These are phyloP conservation scores for Logfia minima DNA, from an alignment of 129 eudicot genomes.

Conservation along the genomic window DNA sequence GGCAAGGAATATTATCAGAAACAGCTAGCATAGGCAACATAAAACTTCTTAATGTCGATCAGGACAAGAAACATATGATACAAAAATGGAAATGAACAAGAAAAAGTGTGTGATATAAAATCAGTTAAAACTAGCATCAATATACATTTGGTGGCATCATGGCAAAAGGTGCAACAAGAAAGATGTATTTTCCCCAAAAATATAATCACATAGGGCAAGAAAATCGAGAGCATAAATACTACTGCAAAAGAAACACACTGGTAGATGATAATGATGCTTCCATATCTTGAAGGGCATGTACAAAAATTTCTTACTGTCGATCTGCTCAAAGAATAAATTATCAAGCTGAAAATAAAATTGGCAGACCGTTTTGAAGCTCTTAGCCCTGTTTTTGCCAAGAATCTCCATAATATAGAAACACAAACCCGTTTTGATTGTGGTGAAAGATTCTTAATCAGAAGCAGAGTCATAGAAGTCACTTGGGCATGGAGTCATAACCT, in stretches of 20 bases:
- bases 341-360: constrained; percentile 22
- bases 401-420: constrained; percentile 36
- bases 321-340: constrained; percentile 43
- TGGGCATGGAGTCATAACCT: constrained; percentile 98
- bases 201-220: constrained; percentile 36
- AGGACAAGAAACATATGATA: not conserved
- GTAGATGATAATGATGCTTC: constrained; percentile 22
- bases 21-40: not conserved
- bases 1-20: not conserved
- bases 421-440: constrained; percentile 29
- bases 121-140: constrained; percentile 39
- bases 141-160: constrained; percentile 44
- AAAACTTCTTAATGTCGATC: not conserved
- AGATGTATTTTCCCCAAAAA: constrained; percentile 31
- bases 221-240: constrained; percentile 39
- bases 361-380: constrained; percentile 34
- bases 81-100: not conserved
- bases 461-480: constrained; percentile 93
- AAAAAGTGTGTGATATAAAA: constrained; percentile 1
- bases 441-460: constrained; percentile 52
- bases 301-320: constrained; percentile 18
- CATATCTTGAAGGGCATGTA: constrained; percentile 24
- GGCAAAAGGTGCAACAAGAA: constrained; percentile 25
- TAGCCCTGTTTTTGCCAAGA: constrained; percentile 26
- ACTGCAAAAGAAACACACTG: constrained; percentile 31